Evolutionary conservation across 306 rosid genomes (phyloP).

Genomic region (Ammopiptanthus mongolicus): DNA sequence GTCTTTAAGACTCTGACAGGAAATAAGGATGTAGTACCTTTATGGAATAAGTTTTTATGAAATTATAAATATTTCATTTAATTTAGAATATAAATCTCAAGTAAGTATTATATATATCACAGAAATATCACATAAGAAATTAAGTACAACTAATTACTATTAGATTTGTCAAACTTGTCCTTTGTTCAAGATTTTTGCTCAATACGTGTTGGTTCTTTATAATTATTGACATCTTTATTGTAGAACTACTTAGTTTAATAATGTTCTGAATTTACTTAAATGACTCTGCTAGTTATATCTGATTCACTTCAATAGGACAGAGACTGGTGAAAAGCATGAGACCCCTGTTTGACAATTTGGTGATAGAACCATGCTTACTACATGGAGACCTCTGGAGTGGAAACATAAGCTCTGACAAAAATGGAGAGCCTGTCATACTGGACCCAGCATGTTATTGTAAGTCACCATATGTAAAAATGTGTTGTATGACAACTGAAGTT

Average conservation of each 20-base stretch:
- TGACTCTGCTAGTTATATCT: not conserved
- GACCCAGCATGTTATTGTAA: slow-evolving; percentile 98
- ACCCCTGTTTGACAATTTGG: slow-evolving; percentile 56
- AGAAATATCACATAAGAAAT: no score
- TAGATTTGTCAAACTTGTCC: not conserved
- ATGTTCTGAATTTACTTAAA: not conserved
- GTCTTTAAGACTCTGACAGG: no score
- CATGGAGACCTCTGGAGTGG: slow-evolving; percentile 99
- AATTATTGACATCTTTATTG: not conserved
- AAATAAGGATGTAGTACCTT: no score
- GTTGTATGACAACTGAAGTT: not conserved
- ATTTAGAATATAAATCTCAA: no score
- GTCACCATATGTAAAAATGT: slow-evolving; percentile 24
- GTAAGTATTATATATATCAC: no score
- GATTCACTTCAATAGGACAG: slow-evolving; percentile 48
- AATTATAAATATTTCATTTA: no score
- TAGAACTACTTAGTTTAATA: not conserved
- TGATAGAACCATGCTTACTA: slow-evolving; percentile 79
- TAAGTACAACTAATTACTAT: not conserved
- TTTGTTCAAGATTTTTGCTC: not conserved
- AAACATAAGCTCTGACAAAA: slow-evolving; percentile 74
- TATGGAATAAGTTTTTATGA: no score
- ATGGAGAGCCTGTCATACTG: slow-evolving; percentile 86
- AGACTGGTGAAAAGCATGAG: slow-evolving; percentile 71
- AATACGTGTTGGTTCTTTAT: not conserved